phyloP scores from a whole-genome alignment of 768 basidiomycete species.

The Cystofilobasidium ferigula region DNA sequence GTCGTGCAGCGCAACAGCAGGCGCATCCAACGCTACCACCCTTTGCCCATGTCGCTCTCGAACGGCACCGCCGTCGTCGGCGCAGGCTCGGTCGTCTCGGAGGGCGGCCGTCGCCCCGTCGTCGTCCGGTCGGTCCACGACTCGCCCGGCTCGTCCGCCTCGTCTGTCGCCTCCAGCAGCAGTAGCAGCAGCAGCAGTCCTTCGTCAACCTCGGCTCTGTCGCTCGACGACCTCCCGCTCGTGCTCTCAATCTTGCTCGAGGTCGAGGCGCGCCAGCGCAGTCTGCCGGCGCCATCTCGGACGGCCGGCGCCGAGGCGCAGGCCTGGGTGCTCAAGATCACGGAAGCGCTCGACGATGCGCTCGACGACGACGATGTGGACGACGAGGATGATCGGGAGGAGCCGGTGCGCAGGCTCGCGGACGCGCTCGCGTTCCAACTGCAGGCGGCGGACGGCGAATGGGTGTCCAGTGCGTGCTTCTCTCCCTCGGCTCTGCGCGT shows the following conservation, averaged over 20 bases:
- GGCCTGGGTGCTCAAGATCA: not conserved
- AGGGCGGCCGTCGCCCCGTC: not conserved
- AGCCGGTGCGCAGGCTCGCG: not conserved
- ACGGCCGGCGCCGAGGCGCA: not conserved
- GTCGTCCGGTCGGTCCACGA: not conserved
- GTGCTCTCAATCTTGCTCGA: slow-evolving; percentile 1
- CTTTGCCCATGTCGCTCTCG: not conserved
- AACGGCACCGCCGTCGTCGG: too few relatives aligned
- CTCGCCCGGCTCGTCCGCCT: not conserved
- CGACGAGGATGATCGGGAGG: not conserved
- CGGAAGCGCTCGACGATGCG: not conserved
- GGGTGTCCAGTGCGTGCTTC: not conserved
- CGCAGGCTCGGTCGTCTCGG: too few relatives aligned
- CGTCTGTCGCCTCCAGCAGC: not conserved
- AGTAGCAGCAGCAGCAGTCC: too few relatives aligned
- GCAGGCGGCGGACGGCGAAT: not conserved
- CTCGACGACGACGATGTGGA: not conserved
- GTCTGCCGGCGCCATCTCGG: not conserved
- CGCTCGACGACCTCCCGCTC: not conserved
- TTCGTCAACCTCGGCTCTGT: not conserved
- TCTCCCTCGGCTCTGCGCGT: not conserved
- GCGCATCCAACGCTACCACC: not conserved
- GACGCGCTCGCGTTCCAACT: not conserved
- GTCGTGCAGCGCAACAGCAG: not conserved
- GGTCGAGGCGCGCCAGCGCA: not conserved